Base-by-base conservation (phyloP, 2,329 filamentous ascomycete genomes). In the Ophiocordyceps camponoti-rufipedis region DNA sequence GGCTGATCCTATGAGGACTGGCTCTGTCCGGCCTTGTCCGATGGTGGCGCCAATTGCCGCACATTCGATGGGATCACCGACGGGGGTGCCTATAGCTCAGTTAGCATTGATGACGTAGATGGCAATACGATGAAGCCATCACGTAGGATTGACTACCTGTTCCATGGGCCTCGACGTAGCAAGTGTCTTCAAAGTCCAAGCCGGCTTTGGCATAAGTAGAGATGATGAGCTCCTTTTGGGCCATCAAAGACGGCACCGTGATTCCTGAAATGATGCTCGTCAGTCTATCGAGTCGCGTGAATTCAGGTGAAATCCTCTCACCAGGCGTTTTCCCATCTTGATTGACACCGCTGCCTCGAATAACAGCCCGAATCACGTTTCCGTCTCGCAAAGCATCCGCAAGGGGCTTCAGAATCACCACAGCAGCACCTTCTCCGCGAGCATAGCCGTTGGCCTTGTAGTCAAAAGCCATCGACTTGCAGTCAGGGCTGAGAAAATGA, bases 371-470 rank as follows among this genome's bases (percentile, higher is more conserved):
- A 10, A 46, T 33, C 9, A 13, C 16, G 32, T 46, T 42, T 4
- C 45, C 45, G 12, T 40, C 16, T 4, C 13, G n/a, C 31, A 47
- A 13, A 13, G 46, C 46, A 42, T 47, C 47, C 9, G 6, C 53
- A 0, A 71, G 53, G 0, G 56, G 61, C 53, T 72, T 74, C 2
- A 74, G 48, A 1, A 72, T 44, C 13, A 61, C 55, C 2, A 55
- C 62, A n/a, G 42, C 47, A 23, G 64, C 54, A 4, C 69, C 70
- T 50, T 74, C 71, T 2, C 68, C 70, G 10, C 69, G 58, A 1
- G 58, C 66, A 51, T 71, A 74, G 1, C 71, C 71, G 46, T 62
- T 60, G 2, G 60, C 70, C n/a, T 50, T 51, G 8, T 53, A 51
- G 49, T 70, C 70, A 49, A 61, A 69, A n/a, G 33, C 33, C 33